These are phyloP conservation scores for Colletotrichum sp. DNA, from an alignment of 2,329 filamentous ascomycete species.

Conservation along the genomic window DNA sequence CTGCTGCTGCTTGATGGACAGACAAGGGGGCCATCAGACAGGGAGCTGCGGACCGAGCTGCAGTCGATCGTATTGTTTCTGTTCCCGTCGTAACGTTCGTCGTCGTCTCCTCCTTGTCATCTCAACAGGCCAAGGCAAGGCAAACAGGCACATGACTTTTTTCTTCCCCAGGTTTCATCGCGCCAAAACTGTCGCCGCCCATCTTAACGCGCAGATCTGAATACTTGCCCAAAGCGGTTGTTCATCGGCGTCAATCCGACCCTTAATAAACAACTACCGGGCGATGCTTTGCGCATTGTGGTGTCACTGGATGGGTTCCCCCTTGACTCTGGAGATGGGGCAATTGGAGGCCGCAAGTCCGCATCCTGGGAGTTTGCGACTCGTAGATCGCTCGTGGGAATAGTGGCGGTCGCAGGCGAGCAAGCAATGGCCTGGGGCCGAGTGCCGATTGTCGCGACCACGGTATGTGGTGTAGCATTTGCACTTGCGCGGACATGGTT, in stretches of 20 bases:
- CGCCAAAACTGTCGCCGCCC: background rate
- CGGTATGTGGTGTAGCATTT: background rate
- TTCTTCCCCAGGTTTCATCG: constrained; percentile 8
- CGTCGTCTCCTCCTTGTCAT: background rate
- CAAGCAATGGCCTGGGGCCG: background rate
- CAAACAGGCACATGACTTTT: background rate
- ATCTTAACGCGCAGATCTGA: background rate
- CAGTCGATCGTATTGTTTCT: background rate
- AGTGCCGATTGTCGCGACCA: background rate
- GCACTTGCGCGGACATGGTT: background rate
- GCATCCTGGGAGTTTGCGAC: background rate
- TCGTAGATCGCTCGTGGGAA: background rate
- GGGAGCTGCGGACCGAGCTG: background rate
- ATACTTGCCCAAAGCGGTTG: background rate
- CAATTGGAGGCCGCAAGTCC: background rate
- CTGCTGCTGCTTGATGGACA: background rate
- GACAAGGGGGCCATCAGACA: background rate
- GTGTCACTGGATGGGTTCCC: background rate
- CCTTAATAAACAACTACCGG: background rate
- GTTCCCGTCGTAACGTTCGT: background rate
- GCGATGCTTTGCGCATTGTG: background rate
- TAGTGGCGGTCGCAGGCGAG: background rate
- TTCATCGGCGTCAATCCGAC: background rate
- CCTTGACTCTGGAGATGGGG: background rate
- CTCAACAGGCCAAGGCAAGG: background rate